Percentiles rank a stretch among this genome's conserved stretches.
Evolutionary conservation across 2,329 filamentous ascomycete genomes (phyloP).

Genomic region (Talaromyces sp.): DNA sequence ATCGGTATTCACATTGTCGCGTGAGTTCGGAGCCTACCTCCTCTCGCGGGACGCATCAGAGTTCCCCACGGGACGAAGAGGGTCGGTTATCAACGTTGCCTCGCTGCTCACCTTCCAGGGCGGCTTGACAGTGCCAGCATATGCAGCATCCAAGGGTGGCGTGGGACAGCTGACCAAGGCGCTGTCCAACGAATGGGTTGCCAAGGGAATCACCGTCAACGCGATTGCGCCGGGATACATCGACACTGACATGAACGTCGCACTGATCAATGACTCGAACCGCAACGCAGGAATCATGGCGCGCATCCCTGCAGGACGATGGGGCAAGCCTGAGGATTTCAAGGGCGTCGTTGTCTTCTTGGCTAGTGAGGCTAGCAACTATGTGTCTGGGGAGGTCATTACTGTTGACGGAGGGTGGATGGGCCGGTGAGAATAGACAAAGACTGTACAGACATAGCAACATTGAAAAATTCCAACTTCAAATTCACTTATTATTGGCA

Average conservation of each 20-base stretch:
- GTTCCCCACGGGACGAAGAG: slow-evolving; percentile 24
- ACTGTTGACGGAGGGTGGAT: slow-evolving; percentile 92
- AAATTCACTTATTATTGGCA: too few species aligned
- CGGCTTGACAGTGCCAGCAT: slow-evolving; percentile 80
- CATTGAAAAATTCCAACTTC: neutral
- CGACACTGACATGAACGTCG: slow-evolving; percentile 89
- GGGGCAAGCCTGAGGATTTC: slow-evolving; percentile 81
- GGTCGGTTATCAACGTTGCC: slow-evolving; percentile 72
- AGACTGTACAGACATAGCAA: neutral
- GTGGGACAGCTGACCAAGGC: slow-evolving; percentile 80
- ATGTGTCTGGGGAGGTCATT: slow-evolving; percentile 75
- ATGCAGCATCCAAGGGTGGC: slow-evolving; percentile 79
- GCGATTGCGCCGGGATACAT: slow-evolving; percentile 87
- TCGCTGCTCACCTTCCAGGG: slow-evolving; percentile 79
- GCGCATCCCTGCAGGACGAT: slow-evolving; percentile 76
- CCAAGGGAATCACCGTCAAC: slow-evolving; percentile 76
- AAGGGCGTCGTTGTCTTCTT: slow-evolving; percentile 76
- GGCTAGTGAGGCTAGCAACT: slow-evolving; percentile 68
- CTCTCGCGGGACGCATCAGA: slow-evolving; percentile 23
- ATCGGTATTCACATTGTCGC: slow-evolving; percentile 61
- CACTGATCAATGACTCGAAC: slow-evolving; percentile 65
- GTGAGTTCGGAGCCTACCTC: slow-evolving; percentile 31
- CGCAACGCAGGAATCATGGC: slow-evolving; percentile 68
- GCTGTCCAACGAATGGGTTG: slow-evolving; percentile 78
- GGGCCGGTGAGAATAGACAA: slow-evolving; percentile 55